A percentile compares a stretch with the other conserved stretches of the same genome.
Conservation (phyloP, 495 filamentous ascomycete genomes). For the Neurospora sp. region DNA sequence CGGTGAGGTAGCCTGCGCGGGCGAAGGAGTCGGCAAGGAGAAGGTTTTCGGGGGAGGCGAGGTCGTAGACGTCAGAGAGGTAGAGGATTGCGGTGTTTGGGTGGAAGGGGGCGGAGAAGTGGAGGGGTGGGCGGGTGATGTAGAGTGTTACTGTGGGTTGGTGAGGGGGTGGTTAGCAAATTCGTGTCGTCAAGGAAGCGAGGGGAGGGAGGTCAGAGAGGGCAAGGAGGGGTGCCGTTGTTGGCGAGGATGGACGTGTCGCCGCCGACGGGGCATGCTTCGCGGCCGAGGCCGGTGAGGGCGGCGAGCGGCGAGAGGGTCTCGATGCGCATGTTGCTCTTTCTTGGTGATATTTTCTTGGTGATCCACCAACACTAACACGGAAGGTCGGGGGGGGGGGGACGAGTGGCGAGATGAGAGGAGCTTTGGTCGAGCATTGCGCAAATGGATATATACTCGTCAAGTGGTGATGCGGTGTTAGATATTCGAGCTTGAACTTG, state of each 20-base stretch:
- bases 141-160: conserved; percentile 25
- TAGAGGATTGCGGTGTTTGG: conserved; percentile 39
- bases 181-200: too few relatives aligned
- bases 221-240: conserved; percentile 12
- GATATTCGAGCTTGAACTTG: background rate
- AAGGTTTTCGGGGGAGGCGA: conserved; percentile 51
- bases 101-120: conserved; percentile 22
- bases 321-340: background rate
- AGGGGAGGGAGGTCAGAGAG: too few relatives aligned
- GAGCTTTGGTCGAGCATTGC: background rate
- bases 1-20: conserved; percentile 61
- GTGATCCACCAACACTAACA: background rate
- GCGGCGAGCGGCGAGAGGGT: background rate
- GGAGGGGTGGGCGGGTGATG: conserved; percentile 24
- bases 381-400: background rate
- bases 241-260: conserved; percentile 21
- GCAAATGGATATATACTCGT: background rate
- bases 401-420: background rate
- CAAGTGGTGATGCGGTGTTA: background rate
- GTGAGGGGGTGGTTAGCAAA: background rate
- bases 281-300: background rate
- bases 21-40: conserved; percentile 71
- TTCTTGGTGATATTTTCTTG: background rate
- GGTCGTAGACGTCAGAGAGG: conserved; percentile 53
- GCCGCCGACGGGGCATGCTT: background rate